A percentile compares a stretch with the other conserved stretches of the same genome.
Evolutionary conservation across 495 filamentous ascomycete species (phyloP).

Genomic region (Penicillium roqueforti): DNA sequence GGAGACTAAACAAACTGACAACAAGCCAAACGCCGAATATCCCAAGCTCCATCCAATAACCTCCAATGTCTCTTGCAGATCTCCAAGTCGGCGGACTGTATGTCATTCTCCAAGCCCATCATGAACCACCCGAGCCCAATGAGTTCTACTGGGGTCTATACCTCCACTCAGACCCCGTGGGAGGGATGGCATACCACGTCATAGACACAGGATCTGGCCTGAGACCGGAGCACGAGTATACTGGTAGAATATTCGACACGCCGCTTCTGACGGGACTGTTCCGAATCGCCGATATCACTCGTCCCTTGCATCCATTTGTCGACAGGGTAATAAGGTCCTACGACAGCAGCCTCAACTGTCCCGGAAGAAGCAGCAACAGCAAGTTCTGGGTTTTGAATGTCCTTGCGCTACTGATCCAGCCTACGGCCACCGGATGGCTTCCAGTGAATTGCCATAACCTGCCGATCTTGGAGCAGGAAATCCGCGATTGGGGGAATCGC

Average conservation of each 20-base stretch:
- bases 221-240: conserved; percentile 13
- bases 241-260: conserved; percentile 7
- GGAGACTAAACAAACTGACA: background rate
- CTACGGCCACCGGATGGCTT: background rate
- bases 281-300: conserved; percentile 10
- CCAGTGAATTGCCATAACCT: conserved; percentile 13
- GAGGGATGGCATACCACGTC: conserved; percentile 21
- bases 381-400: conserved; percentile 14
- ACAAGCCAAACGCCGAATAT: background rate
- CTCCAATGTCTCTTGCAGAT: conserved; percentile 1
- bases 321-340: conserved; percentile 9
- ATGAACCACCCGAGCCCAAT: conserved; percentile 16
- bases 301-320: background rate
- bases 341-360: conserved; percentile 7
- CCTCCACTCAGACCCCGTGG: conserved; percentile 4
- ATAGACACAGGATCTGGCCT: conserved; percentile 12
- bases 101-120: conserved; percentile 12
- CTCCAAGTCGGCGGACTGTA: conserved; percentile 16
- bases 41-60: background rate
- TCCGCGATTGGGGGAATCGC: conserved; percentile 18
- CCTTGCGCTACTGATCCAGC: conserved; percentile 6
- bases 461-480: conserved; percentile 9
- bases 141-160: conserved; percentile 25
- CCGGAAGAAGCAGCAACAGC: conserved; percentile 9
- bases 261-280: conserved; percentile 20